These are phyloP conservation scores for Mortierella sp. DNA, from an alignment of 371 early-diverging fungal species.

Conservation along the genomic window DNA sequence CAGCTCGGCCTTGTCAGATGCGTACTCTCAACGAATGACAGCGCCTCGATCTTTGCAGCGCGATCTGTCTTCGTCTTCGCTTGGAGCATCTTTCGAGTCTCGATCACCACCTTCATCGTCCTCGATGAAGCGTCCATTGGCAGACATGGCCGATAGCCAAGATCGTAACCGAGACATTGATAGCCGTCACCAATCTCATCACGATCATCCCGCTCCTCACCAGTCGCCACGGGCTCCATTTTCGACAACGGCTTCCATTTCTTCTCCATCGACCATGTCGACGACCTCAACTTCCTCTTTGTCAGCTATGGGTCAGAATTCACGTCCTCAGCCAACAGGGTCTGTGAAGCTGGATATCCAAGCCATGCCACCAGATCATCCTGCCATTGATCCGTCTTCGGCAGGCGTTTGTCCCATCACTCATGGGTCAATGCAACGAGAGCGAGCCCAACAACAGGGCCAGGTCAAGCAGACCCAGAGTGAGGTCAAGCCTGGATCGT, in stretches of 20 bases:
- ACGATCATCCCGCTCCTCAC: conserved; percentile 21
- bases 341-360: conserved; percentile 31
- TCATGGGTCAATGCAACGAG: conserved; percentile 39
- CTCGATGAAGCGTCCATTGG: conserved; percentile 46
- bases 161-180: conserved; percentile 49
- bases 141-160: conserved; percentile 51
- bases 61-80: conserved; percentile 39
- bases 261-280: conserved; percentile 16
- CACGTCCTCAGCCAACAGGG: background rate
- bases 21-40: background rate
- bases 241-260: background rate
- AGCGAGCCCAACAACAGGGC: conserved; percentile 21
- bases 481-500: background rate
- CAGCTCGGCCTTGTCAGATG: no score
- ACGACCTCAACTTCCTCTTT: background rate
- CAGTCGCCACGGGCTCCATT: background rate
- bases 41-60: conserved; percentile 31
- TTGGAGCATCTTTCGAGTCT: conserved; percentile 44
- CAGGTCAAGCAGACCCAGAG: conserved; percentile 8
- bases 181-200: conserved; percentile 46
- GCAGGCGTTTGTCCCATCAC: conserved; percentile 50
- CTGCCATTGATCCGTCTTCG: conserved; percentile 28
- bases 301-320: background rate
- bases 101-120: conserved; percentile 25
- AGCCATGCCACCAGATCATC: conserved; percentile 52